Evolutionary conservation across 2,329 filamentous ascomycete species (phyloP).

Genomic region (Cylindrodendrum hubeiense): DNA sequence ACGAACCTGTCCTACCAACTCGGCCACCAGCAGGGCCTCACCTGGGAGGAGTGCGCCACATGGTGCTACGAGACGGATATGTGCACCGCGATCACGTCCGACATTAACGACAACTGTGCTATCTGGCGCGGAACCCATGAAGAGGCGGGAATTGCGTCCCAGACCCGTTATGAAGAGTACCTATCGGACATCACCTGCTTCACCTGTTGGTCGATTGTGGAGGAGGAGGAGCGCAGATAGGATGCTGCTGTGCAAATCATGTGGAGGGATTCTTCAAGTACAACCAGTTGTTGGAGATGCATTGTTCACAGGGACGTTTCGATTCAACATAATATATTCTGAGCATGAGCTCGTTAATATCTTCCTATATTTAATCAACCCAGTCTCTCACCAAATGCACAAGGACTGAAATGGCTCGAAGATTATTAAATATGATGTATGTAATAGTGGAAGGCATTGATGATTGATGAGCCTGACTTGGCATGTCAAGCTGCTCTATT

Average conservation of each 20-base stretch:
- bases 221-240: not conserved
- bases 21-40: not conserved
- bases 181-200: not conserved
- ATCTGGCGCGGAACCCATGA: not conserved
- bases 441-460: too few species aligned
- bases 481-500: not conserved
- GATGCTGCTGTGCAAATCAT: too few species aligned
- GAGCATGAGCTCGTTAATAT: too few species aligned
- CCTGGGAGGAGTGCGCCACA: not conserved
- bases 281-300: too few species aligned
- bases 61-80: not conserved
- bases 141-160: not conserved
- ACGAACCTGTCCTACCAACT: not conserved
- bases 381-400: too few species aligned
- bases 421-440: too few species aligned
- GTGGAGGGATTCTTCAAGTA: too few species aligned
- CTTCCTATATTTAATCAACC: too few species aligned
- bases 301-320: too few species aligned
- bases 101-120: not conserved
- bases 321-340: too few species aligned
- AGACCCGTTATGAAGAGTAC: not conserved
- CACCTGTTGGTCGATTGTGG: not conserved
- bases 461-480: too few species aligned
- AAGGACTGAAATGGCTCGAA: too few species aligned
- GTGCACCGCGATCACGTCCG: not conserved